phyloP scores from a whole-genome alignment of 2,329 filamentous ascomycete species.

The Clarireedia paspali region DNA sequence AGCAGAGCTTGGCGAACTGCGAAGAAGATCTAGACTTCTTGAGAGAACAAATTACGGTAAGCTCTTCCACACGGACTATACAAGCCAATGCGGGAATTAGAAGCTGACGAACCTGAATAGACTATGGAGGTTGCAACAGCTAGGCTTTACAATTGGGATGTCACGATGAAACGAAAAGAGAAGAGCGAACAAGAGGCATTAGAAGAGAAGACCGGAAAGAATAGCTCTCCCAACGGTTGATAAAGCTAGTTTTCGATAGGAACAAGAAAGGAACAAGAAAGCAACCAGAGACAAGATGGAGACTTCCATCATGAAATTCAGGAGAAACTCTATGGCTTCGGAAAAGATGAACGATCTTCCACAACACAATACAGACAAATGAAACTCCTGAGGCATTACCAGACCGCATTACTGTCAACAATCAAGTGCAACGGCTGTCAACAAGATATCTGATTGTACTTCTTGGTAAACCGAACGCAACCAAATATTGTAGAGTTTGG shows the following conservation, averaged over 20 bases:
- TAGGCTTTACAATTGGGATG: slow-evolving; percentile 98
- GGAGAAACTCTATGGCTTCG: background rate
- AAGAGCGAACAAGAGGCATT: slow-evolving; percentile 53
- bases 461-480: too few species aligned
- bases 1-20: slow-evolving; percentile 74
- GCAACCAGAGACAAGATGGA: background rate
- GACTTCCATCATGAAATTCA: slow-evolving; percentile 5
- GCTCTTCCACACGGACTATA: slow-evolving; percentile 25
- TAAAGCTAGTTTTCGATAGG: background rate
- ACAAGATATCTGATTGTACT: background rate
- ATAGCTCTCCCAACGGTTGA: slow-evolving; percentile 28
- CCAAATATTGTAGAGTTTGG: background rate
- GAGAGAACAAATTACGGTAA: slow-evolving; percentile 89
- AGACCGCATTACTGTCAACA: background rate
- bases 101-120: slow-evolving; percentile 14
- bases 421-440: background rate
- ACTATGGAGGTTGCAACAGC: slow-evolving; percentile 90
- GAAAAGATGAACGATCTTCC: background rate
- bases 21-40: slow-evolving; percentile 96
- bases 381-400: background rate
- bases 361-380: background rate
- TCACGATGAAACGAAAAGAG: slow-evolving; percentile 90
- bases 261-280: slow-evolving; percentile 4
- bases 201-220: slow-evolving; percentile 27
- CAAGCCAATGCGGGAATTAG: background rate